Evolutionary conservation across 2,329 filamentous ascomycete genomes (phyloP).

Genomic region (Grosmannia penicillata): DNA sequence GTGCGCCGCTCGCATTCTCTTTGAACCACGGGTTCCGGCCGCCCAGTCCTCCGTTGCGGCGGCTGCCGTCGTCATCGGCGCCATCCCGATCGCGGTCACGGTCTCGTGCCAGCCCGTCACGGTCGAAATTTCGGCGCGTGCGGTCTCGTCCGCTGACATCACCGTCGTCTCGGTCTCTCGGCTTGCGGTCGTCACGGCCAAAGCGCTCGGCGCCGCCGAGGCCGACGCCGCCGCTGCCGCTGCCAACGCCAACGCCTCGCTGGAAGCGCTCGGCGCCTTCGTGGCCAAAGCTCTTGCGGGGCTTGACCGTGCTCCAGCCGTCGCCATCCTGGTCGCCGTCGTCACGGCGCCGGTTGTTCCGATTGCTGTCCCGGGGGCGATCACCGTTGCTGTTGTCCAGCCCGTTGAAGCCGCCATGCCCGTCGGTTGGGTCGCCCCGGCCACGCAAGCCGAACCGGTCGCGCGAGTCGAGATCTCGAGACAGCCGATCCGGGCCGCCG

Average conservation of each 20-base stretch:
- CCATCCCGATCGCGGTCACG: conserved; percentile 28
- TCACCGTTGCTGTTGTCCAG: conserved; percentile 29
- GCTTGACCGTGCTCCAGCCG: conserved; percentile 61
- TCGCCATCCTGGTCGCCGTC: conserved; percentile 48
- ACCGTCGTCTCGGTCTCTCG: conserved; percentile 30
- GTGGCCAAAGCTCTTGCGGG: conserved; percentile 57
- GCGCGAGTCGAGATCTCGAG: conserved; percentile 33
- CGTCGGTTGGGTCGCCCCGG: conserved; percentile 15
- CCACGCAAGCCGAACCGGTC: conserved; percentile 48
- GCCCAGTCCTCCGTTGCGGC: conserved; percentile 41
- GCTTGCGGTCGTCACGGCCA: conserved; percentile 39
- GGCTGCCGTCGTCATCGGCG: conserved; percentile 38
- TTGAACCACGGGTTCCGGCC: conserved; percentile 62
- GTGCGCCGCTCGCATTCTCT: conserved; percentile 27
- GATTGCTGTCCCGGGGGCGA: conserved; percentile 32
- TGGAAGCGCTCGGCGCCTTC: conserved; percentile 60
- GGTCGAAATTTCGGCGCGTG: conserved; percentile 14
- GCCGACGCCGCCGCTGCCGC: conserved; percentile 24
- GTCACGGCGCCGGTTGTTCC: conserved; percentile 35
- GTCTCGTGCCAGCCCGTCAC: too few species aligned
- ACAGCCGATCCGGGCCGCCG: conserved; percentile 36
- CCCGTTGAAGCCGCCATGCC: conserved; percentile 26
- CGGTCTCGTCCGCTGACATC: conserved; percentile 17
- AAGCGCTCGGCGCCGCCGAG: conserved; percentile 36
- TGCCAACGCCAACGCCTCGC: conserved; percentile 40